phyloP scores from a whole-genome alignment of 2,329 filamentous ascomycete species.

The Tolypocladium cylindrosporum region DNA sequence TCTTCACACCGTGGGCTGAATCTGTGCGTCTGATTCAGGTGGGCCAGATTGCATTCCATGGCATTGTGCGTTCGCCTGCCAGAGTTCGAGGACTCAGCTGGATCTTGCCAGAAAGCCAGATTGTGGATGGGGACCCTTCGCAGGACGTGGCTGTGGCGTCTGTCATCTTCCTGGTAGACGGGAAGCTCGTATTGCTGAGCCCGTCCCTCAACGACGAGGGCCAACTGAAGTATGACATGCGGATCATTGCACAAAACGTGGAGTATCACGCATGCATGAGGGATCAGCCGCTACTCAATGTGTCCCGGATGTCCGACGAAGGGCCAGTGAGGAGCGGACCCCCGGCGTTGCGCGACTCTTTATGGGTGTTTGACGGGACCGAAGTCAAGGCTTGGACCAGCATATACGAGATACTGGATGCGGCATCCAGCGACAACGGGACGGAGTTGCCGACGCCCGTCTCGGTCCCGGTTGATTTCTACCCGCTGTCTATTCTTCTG shows the following conservation, averaged over 20 bases:
- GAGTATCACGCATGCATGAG: slow-evolving; percentile 92
- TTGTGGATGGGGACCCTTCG: slow-evolving; percentile 84
- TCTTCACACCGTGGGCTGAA: slow-evolving; percentile 65
- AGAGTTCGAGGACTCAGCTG: slow-evolving; percentile 89
- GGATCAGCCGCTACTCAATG: slow-evolving; percentile 53
- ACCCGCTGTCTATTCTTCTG: slow-evolving; percentile 79
- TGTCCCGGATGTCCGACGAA: slow-evolving; percentile 16
- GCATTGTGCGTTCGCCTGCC: slow-evolving; percentile 87
- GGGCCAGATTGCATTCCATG: slow-evolving; percentile 96
- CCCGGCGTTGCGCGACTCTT: slow-evolving; percentile 63
- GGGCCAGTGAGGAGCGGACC: slow-evolving; percentile 13
- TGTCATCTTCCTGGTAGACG: slow-evolving; percentile 92
- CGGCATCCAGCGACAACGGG: slow-evolving; percentile 52
- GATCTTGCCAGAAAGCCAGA: slow-evolving; percentile 85
- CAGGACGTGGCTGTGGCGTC: slow-evolving; percentile 91
- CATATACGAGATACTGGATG: slow-evolving; percentile 70
- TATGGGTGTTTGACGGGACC: slow-evolving; percentile 90
- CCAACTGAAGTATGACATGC: slow-evolving; percentile 95
- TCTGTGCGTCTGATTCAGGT: slow-evolving; percentile 75
- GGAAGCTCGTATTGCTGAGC: slow-evolving; percentile 85
- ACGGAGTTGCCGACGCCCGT: slow-evolving; percentile 67
- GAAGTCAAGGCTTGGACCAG: slow-evolving; percentile 85
- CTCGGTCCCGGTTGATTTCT: slow-evolving; percentile 83
- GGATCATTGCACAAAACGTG: slow-evolving; percentile 88
- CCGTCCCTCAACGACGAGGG: slow-evolving; percentile 75